phyloP scores from a whole-genome alignment of 257 asterid species.

The Scutellaria galericulata region DNA sequence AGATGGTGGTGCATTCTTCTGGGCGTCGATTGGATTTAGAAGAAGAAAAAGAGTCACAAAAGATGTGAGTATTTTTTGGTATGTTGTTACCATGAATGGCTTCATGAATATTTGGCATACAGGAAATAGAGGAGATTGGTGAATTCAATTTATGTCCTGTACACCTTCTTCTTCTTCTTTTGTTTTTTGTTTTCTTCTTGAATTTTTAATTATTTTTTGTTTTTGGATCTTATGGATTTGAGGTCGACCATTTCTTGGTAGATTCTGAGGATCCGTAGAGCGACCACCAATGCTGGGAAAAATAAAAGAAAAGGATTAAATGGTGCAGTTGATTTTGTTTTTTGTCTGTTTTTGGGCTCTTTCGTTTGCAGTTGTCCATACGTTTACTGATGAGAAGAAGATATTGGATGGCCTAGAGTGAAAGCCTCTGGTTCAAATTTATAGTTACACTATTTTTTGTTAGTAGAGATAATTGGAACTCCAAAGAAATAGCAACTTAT shows the following conservation, averaged over 20 bases:
- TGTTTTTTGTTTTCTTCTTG: constrained; percentile 25
- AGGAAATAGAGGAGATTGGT: constrained; percentile 40
- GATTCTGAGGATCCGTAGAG: constrained; percentile 28
- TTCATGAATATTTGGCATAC: constrained; percentile 56
- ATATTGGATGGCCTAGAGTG: constrained; percentile 41
- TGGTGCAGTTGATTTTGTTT: constrained; percentile 1
- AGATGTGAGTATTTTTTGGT: constrained; percentile 7
- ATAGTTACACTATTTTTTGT: not conserved
- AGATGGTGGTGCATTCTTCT: constrained; percentile 9
- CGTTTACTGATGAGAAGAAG: constrained; percentile 21
- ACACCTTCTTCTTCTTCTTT: constrained; percentile 51
- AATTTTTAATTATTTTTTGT: not conserved
- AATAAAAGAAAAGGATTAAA: not conserved
- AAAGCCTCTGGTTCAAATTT: constrained; percentile 24
- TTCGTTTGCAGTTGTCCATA: constrained; percentile 19
- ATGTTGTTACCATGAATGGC: constrained; percentile 42
- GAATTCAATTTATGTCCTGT: constrained; percentile 52
- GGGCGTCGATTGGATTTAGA: constrained; percentile 28
- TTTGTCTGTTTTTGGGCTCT: not conserved
- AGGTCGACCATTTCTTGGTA: constrained; percentile 47
- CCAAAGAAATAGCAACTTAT: not conserved
- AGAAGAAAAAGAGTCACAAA: constrained; percentile 31
- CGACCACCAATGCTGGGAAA: constrained; percentile 28
- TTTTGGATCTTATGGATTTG: constrained; percentile 38
- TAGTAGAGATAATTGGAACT: not conserved